These are phyloP conservation scores for Aphanomyces cochlioides DNA, from an alignment of 352 stramenopile species.

Conservation along the genomic window DNA sequence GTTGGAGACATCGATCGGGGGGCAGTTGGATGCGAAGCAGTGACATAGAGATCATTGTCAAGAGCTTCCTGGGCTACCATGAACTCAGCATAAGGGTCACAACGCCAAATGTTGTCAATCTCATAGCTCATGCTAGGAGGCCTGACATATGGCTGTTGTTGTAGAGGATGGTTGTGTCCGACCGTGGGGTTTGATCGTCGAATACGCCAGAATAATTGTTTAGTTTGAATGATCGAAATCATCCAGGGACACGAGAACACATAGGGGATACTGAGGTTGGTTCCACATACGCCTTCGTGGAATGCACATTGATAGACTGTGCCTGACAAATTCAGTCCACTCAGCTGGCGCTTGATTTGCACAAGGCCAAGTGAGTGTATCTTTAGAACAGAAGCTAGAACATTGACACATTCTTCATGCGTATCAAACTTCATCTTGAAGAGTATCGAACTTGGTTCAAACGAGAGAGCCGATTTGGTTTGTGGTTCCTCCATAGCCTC, in stretches of 20 bases:
- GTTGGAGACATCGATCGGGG: neutral
- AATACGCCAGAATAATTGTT: too few species aligned
- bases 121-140: neutral
- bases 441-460: conserved; percentile 4
- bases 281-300: too few species aligned
- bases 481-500: neutral
- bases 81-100: conserved; percentile 13
- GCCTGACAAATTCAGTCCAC: neutral
- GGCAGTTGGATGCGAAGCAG: too few species aligned
- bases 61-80: neutral
- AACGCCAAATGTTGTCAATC: neutral
- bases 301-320: neutral
- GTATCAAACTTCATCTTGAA: neutral
- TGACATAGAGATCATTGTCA: neutral
- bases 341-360: neutral
- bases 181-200: too few species aligned
- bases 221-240: neutral
- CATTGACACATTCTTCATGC: neutral
- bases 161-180: neutral
- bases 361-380: neutral
- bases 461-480: neutral
- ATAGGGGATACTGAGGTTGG: too few species aligned
- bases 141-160: neutral
- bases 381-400: conserved; percentile 10
- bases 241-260: neutral